Conservation (phyloP, 495 filamentous ascomycete species). For the Elasticomyces elasticus region DNA sequence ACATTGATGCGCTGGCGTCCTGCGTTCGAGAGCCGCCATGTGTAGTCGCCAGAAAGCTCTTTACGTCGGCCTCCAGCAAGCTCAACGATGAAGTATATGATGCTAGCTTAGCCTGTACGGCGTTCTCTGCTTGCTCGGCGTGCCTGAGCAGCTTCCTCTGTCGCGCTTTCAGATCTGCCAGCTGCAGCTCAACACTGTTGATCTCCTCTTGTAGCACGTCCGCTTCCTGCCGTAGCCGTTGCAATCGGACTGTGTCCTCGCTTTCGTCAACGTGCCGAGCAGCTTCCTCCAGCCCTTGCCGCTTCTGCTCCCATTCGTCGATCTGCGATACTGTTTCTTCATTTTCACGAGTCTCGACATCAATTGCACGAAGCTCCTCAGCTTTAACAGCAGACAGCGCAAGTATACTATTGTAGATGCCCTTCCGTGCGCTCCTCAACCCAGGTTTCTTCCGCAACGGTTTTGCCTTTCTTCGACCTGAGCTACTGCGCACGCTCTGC, state of each 20-base stretch:
- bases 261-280: constrained; percentile 44
- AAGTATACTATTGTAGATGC: constrained; percentile 60
- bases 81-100: constrained; percentile 48
- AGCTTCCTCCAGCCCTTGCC: constrained; percentile 36
- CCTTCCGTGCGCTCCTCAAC: constrained; percentile 57
- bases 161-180: constrained; percentile 57
- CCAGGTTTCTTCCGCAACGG: constrained; percentile 51
- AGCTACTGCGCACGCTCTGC: constrained; percentile 24
- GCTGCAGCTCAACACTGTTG: constrained; percentile 49
- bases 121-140: constrained; percentile 55
- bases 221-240: constrained; percentile 31
- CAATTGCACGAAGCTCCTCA: constrained; percentile 57
- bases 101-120: constrained; percentile 49
- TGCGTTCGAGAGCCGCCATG: not conserved
- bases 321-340: constrained; percentile 51
- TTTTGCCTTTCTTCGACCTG: constrained; percentile 29
- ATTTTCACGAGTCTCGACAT: constrained; percentile 45
- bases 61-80: constrained; percentile 45
- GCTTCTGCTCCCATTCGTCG: constrained; percentile 48
- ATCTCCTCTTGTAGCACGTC: constrained; percentile 33
- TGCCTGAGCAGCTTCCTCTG: constrained; percentile 51
- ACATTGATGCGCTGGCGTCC: constrained; percentile 18
- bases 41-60: constrained; percentile 33
- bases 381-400: constrained; percentile 62
- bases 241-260: constrained; percentile 25